Percentiles rank a stretch among this genome's conserved stretches.
Conservation (phyloP, 169 alveolate genomes). For the Cryptosporidium meleagridis region DNA sequence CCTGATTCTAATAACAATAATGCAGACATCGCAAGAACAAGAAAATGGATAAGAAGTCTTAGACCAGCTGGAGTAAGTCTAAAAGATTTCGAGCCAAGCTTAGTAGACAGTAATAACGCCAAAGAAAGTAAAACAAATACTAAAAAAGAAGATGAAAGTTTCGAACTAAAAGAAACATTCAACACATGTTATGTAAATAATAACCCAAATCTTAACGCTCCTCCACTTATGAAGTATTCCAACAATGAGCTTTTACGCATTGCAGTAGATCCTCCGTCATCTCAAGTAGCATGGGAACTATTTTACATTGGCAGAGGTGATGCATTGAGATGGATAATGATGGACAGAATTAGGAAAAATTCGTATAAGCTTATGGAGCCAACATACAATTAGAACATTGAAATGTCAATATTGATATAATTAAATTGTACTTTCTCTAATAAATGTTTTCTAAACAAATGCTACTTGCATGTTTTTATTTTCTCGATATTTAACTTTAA, state of each 20-base stretch:
- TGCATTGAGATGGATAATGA: constrained; percentile 73
- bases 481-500: constrained; percentile 24
- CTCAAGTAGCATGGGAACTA: constrained; percentile 69
- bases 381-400: background rate
- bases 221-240: constrained; percentile 65
- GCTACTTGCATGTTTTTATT: background rate
- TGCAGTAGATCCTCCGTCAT: constrained; percentile 70
- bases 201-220: constrained; percentile 62
- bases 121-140: background rate
- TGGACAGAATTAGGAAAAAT: constrained; percentile 40
- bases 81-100: background rate
- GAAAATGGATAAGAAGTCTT: constrained; percentile 34
- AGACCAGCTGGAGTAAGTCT: background rate
- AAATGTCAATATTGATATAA: background rate
- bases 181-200: background rate
- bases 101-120: background rate
- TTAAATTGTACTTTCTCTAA: background rate
- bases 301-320: constrained; percentile 69
- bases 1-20: background rate
- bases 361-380: constrained; percentile 59
- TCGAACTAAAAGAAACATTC: background rate
- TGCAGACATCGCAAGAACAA: background rate
- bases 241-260: constrained; percentile 48
- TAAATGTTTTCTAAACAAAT: background rate
- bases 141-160: background rate